phyloP scores from a whole-genome alignment of 768 basidiomycete species.

The Tephrocybe sp. region DNA sequence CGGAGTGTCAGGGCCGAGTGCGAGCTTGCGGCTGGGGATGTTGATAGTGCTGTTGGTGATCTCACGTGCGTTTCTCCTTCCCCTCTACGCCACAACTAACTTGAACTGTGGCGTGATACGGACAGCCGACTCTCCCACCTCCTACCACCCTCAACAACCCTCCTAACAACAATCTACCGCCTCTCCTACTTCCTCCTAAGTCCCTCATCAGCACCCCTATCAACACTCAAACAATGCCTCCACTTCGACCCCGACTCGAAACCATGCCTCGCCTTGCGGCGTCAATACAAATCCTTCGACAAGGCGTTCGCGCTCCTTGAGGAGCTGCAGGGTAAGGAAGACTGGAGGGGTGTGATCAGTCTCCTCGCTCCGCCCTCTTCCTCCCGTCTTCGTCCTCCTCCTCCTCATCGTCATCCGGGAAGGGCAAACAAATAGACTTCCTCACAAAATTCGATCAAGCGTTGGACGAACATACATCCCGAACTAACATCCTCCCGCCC shows the following conservation, averaged over 20 bases:
- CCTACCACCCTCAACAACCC: slow-evolving; percentile 60
- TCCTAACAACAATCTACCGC: slow-evolving; percentile 73
- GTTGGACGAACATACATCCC: slow-evolving; percentile 48
- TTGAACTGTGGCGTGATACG: slow-evolving; percentile 5
- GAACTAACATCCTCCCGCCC: slow-evolving; percentile 34
- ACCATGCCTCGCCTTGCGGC: slow-evolving; percentile 72
- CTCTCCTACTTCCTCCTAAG: slow-evolving; percentile 81
- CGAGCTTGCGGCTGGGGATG: slow-evolving; percentile 71
- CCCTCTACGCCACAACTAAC: slow-evolving; percentile 5
- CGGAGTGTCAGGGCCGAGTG: slow-evolving; percentile 77
- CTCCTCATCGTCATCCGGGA: too few species aligned
- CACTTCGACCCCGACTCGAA: slow-evolving; percentile 92
- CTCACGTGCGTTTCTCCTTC: slow-evolving; percentile 52
- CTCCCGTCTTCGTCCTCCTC: too few species aligned
- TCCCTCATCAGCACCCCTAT: slow-evolving; percentile 56
- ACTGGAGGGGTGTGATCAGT: slow-evolving; percentile 68
- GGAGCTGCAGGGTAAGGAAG: slow-evolving; percentile 57
- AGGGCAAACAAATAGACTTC: slow-evolving; percentile 53
- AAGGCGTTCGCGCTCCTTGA: slow-evolving; percentile 68
- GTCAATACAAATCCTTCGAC: slow-evolving; percentile 75
- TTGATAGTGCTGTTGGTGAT: slow-evolving; percentile 83
- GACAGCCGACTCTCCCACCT: slow-evolving; percentile 78
- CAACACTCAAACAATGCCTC: slow-evolving; percentile 88
- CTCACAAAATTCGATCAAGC: slow-evolving; percentile 62
- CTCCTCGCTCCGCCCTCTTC: slow-evolving; percentile 52